Percentiles rank a stretch among this genome's conserved stretches.
Evolutionary conservation across 2,329 filamentous ascomycete genomes (phyloP).

Genomic region (Penicillium sp.): DNA sequence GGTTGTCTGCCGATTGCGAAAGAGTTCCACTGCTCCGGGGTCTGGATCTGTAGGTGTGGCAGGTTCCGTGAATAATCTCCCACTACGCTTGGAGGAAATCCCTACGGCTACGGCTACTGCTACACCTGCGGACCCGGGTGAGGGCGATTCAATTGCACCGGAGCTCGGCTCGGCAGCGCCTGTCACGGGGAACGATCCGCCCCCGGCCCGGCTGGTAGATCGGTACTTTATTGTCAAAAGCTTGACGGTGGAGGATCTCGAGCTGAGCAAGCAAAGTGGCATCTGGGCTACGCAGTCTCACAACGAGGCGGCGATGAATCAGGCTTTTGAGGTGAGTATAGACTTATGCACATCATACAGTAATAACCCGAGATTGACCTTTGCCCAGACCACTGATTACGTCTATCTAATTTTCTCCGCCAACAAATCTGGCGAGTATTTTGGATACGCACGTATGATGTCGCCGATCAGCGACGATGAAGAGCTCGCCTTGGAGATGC

Average conservation of each 20-base stretch:
- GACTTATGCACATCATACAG: not conserved
- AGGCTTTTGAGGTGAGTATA: slow-evolving; percentile 63
- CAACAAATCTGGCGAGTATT: slow-evolving; percentile 95
- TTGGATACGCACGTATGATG: slow-evolving; percentile 84
- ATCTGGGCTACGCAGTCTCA: slow-evolving; percentile 93
- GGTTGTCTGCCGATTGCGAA: slow-evolving; percentile 72
- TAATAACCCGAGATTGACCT: not conserved
- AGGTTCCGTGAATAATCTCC: slow-evolving; percentile 29
- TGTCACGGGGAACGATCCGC: slow-evolving; percentile 9
- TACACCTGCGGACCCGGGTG: slow-evolving; percentile 1
- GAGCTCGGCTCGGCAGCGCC: slow-evolving; percentile 13
- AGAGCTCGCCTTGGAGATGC: slow-evolving; percentile 59
- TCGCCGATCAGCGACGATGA: slow-evolving; percentile 75
- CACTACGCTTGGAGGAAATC: slow-evolving; percentile 6
- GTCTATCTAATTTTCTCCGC: slow-evolving; percentile 92
- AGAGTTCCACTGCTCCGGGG: slow-evolving; percentile 41
- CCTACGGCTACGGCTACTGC: not conserved
- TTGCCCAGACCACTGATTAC: slow-evolving; percentile 60
- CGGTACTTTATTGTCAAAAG: slow-evolving; percentile 91
- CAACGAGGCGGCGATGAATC: slow-evolving; percentile 75
- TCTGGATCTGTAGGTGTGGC: slow-evolving; percentile 43
- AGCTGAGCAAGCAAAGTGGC: slow-evolving; percentile 74
- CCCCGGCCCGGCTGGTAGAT: slow-evolving; percentile 47
- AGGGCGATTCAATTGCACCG: slow-evolving; percentile 3
- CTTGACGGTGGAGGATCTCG: slow-evolving; percentile 79